Base-by-base conservation (phyloP, 2,329 filamentous ascomycete species). In the Colletotrichum falcatum region DNA sequence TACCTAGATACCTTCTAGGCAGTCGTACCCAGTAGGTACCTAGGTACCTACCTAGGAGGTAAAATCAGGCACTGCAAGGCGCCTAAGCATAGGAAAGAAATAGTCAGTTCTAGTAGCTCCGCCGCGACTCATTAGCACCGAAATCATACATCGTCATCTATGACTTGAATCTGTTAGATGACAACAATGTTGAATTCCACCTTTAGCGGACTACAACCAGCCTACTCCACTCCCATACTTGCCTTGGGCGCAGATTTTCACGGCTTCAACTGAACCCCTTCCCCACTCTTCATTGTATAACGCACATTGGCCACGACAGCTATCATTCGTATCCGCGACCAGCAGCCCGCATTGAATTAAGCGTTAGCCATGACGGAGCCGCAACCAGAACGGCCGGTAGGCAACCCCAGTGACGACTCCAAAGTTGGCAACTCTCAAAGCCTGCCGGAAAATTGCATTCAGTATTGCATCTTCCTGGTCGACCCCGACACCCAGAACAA, bases 381-480 rank as follows among this genome's bases (percentile, higher is more conserved):
- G n/a, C n/a, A 26, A 44, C 14, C 18, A 26, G 49, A 16, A 26
- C 26, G 5, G 28, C 20, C 9, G 20, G 5, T 26, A n/a, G 26
- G 12, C 12, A 30, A 23, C 11, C 11, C 20, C 6, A 35, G 33
- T 14, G 30, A 37, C 23, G 61, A 11, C n/a, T 6, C 23, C 42
- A 44, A 39, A 33, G 42, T 56, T 14, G 68, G 54, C 26, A 62
- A 86, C n/a, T 14, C 51, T 20, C 64, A 44, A 14, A 54, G 85
- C 69, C 84, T 97, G 0, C 90, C 94, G 0, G 94, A 98, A 60
- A 94, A 97, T 79, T 93, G 90, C 72, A 90, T 97, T 63, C 93
- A 97, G 79, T 98, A 97, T 80, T 89, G 91, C 64, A 84, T 98
- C 33, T 93, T 95, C 77, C 81, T 94, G 61, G 82, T 95, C 72